A percentile compares a stretch with the other conserved stretches of the same genome.
phyloP scores from a whole-genome alignment of 495 filamentous ascomycete genomes.

The Trichoderma erinaceum region DNA sequence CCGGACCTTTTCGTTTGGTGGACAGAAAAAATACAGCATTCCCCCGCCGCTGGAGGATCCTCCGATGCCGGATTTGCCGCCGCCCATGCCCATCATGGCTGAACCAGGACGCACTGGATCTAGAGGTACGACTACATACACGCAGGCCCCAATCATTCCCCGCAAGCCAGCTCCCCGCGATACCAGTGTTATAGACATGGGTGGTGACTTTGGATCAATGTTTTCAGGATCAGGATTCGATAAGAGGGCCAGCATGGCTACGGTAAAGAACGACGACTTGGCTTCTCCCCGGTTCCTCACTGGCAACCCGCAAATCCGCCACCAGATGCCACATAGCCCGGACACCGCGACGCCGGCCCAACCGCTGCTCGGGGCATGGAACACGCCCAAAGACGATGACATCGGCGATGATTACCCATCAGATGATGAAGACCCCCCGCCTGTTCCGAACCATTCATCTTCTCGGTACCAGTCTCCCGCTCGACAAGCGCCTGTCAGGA shows the following conservation, averaged over 20 bases:
- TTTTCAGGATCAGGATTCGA: slow-evolving; percentile 52
- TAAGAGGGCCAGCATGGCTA: slow-evolving; percentile 49
- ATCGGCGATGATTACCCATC: neutral
- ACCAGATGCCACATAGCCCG: slow-evolving; percentile 44
- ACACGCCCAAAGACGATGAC: slow-evolving; percentile 56
- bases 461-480: slow-evolving; percentile 19
- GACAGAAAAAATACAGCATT: slow-evolving; percentile 39
- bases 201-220: slow-evolving; percentile 64
- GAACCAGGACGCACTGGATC: slow-evolving; percentile 6
- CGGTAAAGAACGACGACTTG: slow-evolving; percentile 31
- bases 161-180: slow-evolving; percentile 36
- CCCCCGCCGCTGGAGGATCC: slow-evolving; percentile 38
- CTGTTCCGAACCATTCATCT: slow-evolving; percentile 31
- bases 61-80: slow-evolving; percentile 33
- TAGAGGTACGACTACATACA: slow-evolving; percentile 43
- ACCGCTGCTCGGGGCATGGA: slow-evolving; percentile 61
- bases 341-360: slow-evolving; percentile 51
- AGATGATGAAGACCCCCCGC: slow-evolving; percentile 21
- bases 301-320: slow-evolving; percentile 24
- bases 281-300: slow-evolving; percentile 32
- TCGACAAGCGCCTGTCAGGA: neutral
- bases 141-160: slow-evolving; percentile 64
- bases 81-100: slow-evolving; percentile 28
- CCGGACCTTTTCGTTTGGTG: slow-evolving; percentile 69
- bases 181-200: slow-evolving; percentile 49